Base-by-base conservation (phyloP, 169 alveolate species). In the Plasmodium ovale region DNA sequence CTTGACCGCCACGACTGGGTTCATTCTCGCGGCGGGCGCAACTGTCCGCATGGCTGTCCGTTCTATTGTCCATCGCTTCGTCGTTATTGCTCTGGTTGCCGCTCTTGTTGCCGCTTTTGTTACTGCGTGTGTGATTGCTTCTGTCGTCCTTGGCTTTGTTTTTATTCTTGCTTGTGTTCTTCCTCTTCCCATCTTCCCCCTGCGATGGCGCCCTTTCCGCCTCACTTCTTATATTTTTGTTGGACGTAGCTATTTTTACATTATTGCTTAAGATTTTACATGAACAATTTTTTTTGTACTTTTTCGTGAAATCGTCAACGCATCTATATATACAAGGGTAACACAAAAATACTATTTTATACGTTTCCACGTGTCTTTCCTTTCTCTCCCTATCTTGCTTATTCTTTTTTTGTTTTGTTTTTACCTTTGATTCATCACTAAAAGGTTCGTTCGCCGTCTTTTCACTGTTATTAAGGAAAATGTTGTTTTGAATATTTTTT, bases 291-390 rank as follows among this genome's bases (percentile, higher is more conserved):
- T 47, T 82, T 70, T 82, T 82, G 49, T 82, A 49, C 4, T 65
- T 51, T 42, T 82, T 64, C 56, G 90, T 82, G n/a, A 82, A 82
- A 16, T 69, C 90, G 14, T 82, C 72, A 39, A 82, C 59, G 44
- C n/a, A 82, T 64, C 74, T 82, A 82, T 82, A 82, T 27, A 82
- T 69, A 65, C 62, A 82, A 3, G 90, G 90, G 39, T 82, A 82
- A 70, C 90, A 82, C 33, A 82, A 82, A 39, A 82, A 82, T 14
- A 82, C 90, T 12, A 64, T 82, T 82, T 65, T 82, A 65, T 82
- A 51, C 23, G 74, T 82, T 82, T 33, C 64, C 1, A 29, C 0
- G 10, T 49, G 27, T 16, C 16, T 67, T 33, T 31, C 90, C 27
- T 82, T 82, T 31, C 64, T 82, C 33, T 79, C 89, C 27, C 21